phyloP scores from a whole-genome alignment of 2,329 filamentous ascomycete species.

The Coleophoma cylindrospora region DNA sequence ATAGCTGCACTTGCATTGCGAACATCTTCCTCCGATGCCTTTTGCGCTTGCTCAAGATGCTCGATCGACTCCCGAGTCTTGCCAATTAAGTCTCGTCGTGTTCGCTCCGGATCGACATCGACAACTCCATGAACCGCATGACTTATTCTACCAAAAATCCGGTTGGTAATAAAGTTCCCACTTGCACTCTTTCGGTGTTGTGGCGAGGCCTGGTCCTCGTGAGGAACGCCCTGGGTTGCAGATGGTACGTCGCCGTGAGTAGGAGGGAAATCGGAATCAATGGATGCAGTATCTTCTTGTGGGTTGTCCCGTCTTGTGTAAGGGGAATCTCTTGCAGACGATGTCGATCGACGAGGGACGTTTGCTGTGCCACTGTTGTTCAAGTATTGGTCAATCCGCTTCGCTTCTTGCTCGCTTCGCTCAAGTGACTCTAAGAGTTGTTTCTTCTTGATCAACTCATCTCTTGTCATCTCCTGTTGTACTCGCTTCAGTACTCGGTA shows the following conservation, averaged over 20 bases:
- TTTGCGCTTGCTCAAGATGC: slow-evolving; percentile 85
- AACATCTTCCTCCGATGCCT: slow-evolving; percentile 85
- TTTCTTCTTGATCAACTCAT: slow-evolving; percentile 86
- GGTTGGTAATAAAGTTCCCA: slow-evolving; percentile 85
- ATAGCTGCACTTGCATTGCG: slow-evolving; percentile 88
- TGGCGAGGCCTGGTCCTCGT: slow-evolving; percentile 37
- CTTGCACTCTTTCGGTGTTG: slow-evolving; percentile 76
- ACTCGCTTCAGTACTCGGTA: slow-evolving; percentile 92
- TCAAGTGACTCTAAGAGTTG: slow-evolving; percentile 82
- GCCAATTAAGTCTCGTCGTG: slow-evolving; percentile 85
- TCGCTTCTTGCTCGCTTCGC: slow-evolving; percentile 86
- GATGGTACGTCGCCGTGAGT: slow-evolving; percentile 78
- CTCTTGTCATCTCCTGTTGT: slow-evolving; percentile 94
- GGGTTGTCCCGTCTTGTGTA: slow-evolving; percentile 45
- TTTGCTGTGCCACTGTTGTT: slow-evolving; percentile 60
- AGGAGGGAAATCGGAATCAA: slow-evolving; percentile 93
- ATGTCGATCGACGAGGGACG: slow-evolving; percentile 64
- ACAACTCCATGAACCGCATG: slow-evolving; percentile 96
- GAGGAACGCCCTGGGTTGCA: slow-evolving; percentile 65
- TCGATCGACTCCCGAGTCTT: slow-evolving; percentile 87
- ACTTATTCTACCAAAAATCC: slow-evolving; percentile 91
- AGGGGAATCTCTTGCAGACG: slow-evolving; percentile 45
- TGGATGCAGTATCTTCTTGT: slow-evolving; percentile 77
- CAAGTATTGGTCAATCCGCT: slow-evolving; percentile 89
- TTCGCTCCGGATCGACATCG: slow-evolving; percentile 91